Conservation (phyloP, 1,139 yeast species). For the Blastobotrys capitulatus region DNA sequence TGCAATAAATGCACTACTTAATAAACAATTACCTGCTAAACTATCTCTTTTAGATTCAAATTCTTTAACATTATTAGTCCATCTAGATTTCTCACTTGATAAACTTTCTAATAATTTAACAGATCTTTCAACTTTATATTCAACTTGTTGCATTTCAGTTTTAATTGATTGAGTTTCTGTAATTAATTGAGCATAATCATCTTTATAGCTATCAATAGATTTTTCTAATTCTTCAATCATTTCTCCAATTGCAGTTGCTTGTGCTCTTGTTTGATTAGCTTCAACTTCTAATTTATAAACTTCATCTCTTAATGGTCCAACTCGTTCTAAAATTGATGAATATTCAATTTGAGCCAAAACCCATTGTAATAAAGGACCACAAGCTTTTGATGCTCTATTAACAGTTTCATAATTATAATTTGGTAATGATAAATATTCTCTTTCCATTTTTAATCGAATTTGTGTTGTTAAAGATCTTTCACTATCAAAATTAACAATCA, state of each 20-base stretch:
- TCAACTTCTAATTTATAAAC: conserved; percentile 54
- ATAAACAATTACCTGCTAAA: conserved; percentile 59
- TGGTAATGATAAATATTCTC: conserved; percentile 53
- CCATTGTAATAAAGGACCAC: conserved; percentile 92
- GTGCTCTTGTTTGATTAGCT: conserved; percentile 59
- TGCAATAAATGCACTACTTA: conserved; percentile 56
- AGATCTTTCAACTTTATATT: conserved; percentile 59
- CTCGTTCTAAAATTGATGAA: conserved; percentile 59
- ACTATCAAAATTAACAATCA: conserved; percentile 69
- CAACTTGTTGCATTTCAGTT: conserved; percentile 60
- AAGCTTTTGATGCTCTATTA: conserved; percentile 87
- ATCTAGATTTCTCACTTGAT: conserved; percentile 65
- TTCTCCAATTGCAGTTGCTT: conserved; percentile 60
- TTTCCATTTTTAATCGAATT: conserved; percentile 52
- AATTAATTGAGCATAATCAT: conserved; percentile 63
- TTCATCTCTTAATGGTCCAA: conserved; percentile 72
- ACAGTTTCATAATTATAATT: conserved; percentile 71
- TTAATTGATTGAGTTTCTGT: conserved; percentile 75
- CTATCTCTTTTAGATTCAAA: conserved; percentile 46
- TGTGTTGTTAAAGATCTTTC: conserved; percentile 52
- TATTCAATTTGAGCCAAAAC: conserved; percentile 78
- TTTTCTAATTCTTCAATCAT: conserved; percentile 73
- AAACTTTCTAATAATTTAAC: conserved; percentile 56
- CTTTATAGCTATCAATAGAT: conserved; percentile 64
- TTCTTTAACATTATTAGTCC: conserved; percentile 54